Evolutionary conservation across 2,329 filamentous ascomycete species (phyloP), one percentile per base, ranked within the genome.

Genomic region (Colletotrichum simmondsii): DNA sequence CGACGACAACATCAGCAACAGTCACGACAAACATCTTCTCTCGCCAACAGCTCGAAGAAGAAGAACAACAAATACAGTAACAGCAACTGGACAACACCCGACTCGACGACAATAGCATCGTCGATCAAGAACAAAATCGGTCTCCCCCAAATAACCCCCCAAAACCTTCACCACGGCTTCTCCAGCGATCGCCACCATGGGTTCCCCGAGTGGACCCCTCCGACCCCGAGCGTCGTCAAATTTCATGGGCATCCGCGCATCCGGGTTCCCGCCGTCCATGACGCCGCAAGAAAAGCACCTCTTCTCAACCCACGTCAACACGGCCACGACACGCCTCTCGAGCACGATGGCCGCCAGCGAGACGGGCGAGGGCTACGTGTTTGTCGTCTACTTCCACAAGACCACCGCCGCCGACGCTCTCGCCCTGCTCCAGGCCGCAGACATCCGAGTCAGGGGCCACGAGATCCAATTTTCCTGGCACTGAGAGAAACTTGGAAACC

Each of bases 321-420:
- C 65, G 53, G 69, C 69, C 10, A 72, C 69, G 42, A 64, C 69
- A 16, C 65, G 69, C n/a, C 65, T 72, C 28, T 72, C 69, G 5
- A 72, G 69, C 65, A 72, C 69, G 14, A 64, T 72, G 69, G 69
- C 69, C 59, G 69, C 59, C 37, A 63, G 53, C 65, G 69, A 72
- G 4, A 64, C 14, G 26, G 52, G 24, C 53, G 59, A 37, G 22
- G 69, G 58, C 53, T 72, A 64, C 69, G 19, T 53, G 12, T 72
- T 72, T 26, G 69, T 72, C 59, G n/a, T 72, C 69, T 72, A 72
- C 69, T 72, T 72, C 59, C 69, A 72, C 65, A 72, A 72, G 65
- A 58, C 52, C 59, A 35, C 65, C n/a, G 69, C 69, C 37, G 65
- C 65, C 59, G 59, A 72, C 59, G 69, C 69, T 30, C 69, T 72